phyloP scores from a whole-genome alignment of 768 basidiomycete genomes.

The Pisolithus orientalis region DNA sequence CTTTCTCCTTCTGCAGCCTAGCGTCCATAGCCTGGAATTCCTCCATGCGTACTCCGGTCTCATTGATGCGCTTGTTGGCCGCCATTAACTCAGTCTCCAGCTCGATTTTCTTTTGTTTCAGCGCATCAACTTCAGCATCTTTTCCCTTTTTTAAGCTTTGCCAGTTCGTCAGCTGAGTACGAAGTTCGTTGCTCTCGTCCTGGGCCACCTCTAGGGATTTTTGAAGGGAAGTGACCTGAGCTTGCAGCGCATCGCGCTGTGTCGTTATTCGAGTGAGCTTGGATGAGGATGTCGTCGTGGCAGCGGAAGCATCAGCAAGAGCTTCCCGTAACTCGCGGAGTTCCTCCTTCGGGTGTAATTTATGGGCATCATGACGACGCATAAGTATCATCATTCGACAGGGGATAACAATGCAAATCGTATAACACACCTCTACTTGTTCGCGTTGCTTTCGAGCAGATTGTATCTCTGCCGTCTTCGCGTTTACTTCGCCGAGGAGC shows the following conservation, averaged over 20 bases:
- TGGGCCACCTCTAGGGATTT: conserved; percentile 52
- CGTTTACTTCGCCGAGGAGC: conserved; percentile 33
- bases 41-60: conserved; percentile 20
- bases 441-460: conserved; percentile 38
- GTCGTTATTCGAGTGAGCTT: conserved; percentile 53
- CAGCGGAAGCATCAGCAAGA: conserved; percentile 42
- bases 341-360: conserved; percentile 26
- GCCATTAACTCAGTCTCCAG: conserved; percentile 51
- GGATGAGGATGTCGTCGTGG: conserved; percentile 39
- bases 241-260: conserved; percentile 51
- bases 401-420: background rate
- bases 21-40: conserved; percentile 26
- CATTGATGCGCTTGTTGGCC: conserved; percentile 31
- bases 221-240: conserved; percentile 48
- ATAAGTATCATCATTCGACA: background rate
- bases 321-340: conserved; percentile 41
- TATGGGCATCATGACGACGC: background rate
- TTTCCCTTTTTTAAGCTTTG: conserved; percentile 60
- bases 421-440: conserved; percentile 37
- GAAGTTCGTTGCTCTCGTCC: conserved; percentile 47
- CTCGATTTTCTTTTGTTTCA: conserved; percentile 48
- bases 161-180: conserved; percentile 65
- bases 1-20: conserved; percentile 38
- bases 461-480: conserved; percentile 34
- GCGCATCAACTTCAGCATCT: conserved; percentile 48